These are phyloP conservation scores for Rhodomyrtus psidioides DNA, from an alignment of 441 rosid genomes.

Conservation along the genomic window DNA sequence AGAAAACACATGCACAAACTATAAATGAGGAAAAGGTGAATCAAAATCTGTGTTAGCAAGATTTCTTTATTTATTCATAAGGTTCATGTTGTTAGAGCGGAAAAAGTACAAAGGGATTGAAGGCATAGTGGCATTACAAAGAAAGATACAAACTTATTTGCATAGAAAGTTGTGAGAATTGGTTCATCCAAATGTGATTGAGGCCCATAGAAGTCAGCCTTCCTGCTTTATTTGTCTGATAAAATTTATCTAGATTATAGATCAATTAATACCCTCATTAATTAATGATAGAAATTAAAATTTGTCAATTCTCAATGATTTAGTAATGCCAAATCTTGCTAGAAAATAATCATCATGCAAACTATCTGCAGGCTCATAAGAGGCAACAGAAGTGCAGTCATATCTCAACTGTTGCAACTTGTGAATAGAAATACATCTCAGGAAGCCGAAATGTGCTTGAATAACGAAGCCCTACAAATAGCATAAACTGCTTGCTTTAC, in stretches of 20 bases:
- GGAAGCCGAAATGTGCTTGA: not conserved
- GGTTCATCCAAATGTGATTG: not conserved
- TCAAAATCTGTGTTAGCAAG: not conserved
- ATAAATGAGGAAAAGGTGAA: not conserved
- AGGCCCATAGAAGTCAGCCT: not conserved
- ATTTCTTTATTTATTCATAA: not conserved
- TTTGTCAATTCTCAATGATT: not conserved
- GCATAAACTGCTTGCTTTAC: not conserved
- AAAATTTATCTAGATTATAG: not conserved
- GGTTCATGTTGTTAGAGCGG: not conserved
- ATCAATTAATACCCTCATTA: not conserved
- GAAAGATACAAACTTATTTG: not conserved
- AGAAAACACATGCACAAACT: not conserved
- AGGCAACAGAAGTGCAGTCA: not conserved
- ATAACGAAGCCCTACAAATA: not conserved
- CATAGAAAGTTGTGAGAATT: not conserved
- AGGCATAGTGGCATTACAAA: not conserved
- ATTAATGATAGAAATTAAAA: not conserved
- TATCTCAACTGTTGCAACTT: not conserved
- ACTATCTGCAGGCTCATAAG: not conserved
- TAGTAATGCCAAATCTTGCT: not conserved
- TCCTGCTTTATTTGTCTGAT: not conserved
- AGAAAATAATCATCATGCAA: not conserved
- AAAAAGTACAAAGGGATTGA: not conserved
- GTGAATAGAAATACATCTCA: not conserved